These are phyloP conservation scores for Podaxis carcinomalis DNA, from an alignment of 768 basidiomycete species.

Conservation along the genomic window DNA sequence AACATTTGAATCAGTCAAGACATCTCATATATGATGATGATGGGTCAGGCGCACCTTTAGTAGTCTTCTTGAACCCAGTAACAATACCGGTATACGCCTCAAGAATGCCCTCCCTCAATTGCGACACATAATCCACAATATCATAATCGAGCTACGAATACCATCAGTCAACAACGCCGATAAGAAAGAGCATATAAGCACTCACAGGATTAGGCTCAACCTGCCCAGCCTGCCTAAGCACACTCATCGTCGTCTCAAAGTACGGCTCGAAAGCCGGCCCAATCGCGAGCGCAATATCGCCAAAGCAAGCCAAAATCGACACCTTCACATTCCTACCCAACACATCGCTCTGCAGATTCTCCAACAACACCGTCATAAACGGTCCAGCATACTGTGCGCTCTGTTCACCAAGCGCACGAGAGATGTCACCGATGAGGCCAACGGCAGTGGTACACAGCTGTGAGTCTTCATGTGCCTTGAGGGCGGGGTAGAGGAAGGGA, in stretches of 20 bases:
- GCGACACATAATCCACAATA: constrained; percentile 86
- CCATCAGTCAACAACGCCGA: constrained; percentile 5
- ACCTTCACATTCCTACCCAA: constrained; percentile 95
- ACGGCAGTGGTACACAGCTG: constrained; percentile 95
- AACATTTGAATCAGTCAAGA: constrained; percentile 11
- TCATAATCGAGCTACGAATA: constrained; percentile 70
- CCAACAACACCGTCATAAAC: constrained; percentile 91
- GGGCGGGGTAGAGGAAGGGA: constrained; percentile 81
- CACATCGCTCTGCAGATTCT: constrained; percentile 87
- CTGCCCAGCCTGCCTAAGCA: constrained; percentile 85
- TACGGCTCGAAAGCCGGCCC: constrained; percentile 85
- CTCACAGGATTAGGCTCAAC: constrained; percentile 85
- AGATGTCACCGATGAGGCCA: constrained; percentile 93
- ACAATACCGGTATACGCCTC: constrained; percentile 97
- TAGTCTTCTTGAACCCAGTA: constrained; percentile 81
- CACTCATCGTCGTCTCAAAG: constrained; percentile 84
- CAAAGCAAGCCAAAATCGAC: constrained; percentile 92
- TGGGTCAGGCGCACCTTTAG: constrained; percentile 51
- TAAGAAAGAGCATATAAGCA: constrained; percentile 6
- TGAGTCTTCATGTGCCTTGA: constrained; percentile 91
- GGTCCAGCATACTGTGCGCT: constrained; percentile 77
- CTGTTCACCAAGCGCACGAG: constrained; percentile 87
- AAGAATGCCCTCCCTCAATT: constrained; percentile 89
- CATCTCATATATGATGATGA: background rate
- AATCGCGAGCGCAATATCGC: constrained; percentile 93